Conservation (phyloP, 306 rosid species). For the Vigna angularis region DNA sequence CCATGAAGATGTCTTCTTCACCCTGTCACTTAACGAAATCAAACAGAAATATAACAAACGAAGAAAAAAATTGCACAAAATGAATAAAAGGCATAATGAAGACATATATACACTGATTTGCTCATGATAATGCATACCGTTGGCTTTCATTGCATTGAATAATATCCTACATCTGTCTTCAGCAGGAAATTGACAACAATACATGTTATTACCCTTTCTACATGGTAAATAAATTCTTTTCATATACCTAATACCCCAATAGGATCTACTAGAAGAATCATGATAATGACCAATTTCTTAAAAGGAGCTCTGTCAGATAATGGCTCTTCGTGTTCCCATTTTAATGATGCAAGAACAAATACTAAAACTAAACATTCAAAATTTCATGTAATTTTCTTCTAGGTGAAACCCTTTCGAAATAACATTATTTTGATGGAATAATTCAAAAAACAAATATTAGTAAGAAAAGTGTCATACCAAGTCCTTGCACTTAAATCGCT, state of each 20-base stretch:
- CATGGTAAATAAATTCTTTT: background rate
- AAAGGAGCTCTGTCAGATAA: constrained; percentile 23
- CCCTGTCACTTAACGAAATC: constrained; percentile 52
- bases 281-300: constrained; percentile 10
- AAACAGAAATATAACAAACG: constrained; percentile 22
- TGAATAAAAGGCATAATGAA: constrained; percentile 22
- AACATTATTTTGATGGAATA: constrained; percentile 28
- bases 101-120: constrained; percentile 11
- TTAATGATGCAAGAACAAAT: background rate
- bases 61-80: background rate
- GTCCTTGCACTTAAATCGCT: constrained; percentile 62
- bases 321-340: constrained; percentile 1
- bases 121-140: constrained; percentile 10
- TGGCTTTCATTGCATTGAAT: constrained; percentile 7
- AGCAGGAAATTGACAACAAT: constrained; percentile 19
- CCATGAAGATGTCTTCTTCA: constrained; percentile 85
- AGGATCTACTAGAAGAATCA: background rate
- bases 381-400: background rate
- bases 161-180: constrained; percentile 32
- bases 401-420: background rate
- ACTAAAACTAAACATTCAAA: constrained; percentile 25
- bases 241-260: background rate
- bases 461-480: constrained; percentile 62
- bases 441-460: constrained; percentile 27
- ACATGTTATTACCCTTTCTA: constrained; percentile 30